Conservation (phyloP, 805 yeast species). For the Ogataea naganishii region DNA sequence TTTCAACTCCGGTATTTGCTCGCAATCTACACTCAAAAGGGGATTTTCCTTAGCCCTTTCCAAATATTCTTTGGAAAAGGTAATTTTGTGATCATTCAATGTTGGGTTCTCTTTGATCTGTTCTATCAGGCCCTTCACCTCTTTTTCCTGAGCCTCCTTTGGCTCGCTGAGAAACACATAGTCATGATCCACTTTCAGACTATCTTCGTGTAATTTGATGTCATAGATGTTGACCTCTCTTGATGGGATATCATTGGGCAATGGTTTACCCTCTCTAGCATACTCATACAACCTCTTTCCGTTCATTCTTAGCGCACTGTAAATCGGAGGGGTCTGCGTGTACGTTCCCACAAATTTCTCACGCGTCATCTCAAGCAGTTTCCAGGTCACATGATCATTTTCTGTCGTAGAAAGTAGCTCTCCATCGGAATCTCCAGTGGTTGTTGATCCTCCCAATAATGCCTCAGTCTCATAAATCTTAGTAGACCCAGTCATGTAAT, state of each 20-base stretch:
- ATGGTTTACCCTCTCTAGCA: conserved; percentile 78
- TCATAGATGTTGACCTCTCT: conserved; percentile 58
- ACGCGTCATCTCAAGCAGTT: conserved; percentile 38
- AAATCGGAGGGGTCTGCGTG: conserved; percentile 90
- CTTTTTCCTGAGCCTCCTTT: conserved; percentile 35
- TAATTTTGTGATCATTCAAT: conserved; percentile 53
- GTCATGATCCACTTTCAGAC: conserved; percentile 45
- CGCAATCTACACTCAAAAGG: conserved; percentile 26
- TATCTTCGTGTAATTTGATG: conserved; percentile 44
- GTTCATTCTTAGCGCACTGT: conserved; percentile 87
- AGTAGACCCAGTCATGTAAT: conserved; percentile 62
- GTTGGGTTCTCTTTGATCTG: conserved; percentile 39
- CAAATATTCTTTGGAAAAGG: conserved; percentile 48
- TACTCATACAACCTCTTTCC: conserved; percentile 93
- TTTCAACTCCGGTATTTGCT: conserved; percentile 28
- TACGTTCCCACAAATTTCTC: conserved; percentile 71
- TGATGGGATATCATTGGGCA: conserved; percentile 76
- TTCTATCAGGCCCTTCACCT: conserved; percentile 35
- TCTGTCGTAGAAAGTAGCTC: conserved; percentile 55
- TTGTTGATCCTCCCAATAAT: conserved; percentile 80
- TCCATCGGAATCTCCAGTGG: conserved; percentile 93
- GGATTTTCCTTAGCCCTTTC: conserved; percentile 31
- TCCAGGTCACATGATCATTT: conserved; percentile 47
- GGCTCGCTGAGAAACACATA: conserved; percentile 37
- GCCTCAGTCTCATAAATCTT: conserved; percentile 83